A percentile compares a stretch with the other conserved stretches of the same genome.
These are phyloP conservation scores for Cladosporium sp. DNA, from an alignment of 2,329 filamentous ascomycete species.

Conservation along the genomic window DNA sequence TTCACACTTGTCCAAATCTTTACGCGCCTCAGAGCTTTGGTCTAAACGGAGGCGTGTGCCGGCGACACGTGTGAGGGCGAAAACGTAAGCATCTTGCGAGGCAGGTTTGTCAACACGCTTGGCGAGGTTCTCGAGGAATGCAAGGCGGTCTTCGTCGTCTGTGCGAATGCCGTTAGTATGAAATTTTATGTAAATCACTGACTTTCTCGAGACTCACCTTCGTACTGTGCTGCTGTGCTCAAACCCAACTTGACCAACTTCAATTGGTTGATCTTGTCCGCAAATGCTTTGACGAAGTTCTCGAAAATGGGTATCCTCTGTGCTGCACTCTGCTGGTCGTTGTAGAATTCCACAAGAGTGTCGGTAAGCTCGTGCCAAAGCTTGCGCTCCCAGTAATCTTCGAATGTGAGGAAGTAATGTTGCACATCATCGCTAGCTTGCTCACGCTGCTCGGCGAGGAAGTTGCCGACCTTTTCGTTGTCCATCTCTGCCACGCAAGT, in stretches of 20 bases:
- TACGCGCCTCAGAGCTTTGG: slow-evolving; percentile 76
- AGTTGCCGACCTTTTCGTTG: slow-evolving; percentile 82
- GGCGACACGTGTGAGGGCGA: slow-evolving; percentile 85
- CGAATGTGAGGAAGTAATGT: slow-evolving; percentile 81
- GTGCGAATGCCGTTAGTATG: slow-evolving; percentile 1
- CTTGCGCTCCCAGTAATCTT: slow-evolving; percentile 97
- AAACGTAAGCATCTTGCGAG: slow-evolving; percentile 93
- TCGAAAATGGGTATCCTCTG: slow-evolving; percentile 90
- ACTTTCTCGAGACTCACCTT: slow-evolving; percentile 49
- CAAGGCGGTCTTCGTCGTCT: slow-evolving; percentile 84
- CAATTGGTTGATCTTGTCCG: slow-evolving; percentile 97
- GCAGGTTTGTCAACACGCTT: slow-evolving; percentile 87
- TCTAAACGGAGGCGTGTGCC: slow-evolving; percentile 77
- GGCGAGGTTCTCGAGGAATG: slow-evolving; percentile 77
- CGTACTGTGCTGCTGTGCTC: slow-evolving; percentile 79
- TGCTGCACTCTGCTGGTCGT: slow-evolving; percentile 70
- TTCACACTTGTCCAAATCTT: slow-evolving; percentile 83
- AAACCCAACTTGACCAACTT: slow-evolving; percentile 91
- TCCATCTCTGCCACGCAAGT: slow-evolving; percentile 57
- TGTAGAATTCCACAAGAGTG: slow-evolving; percentile 82
- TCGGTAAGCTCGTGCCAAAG: slow-evolving; percentile 99
- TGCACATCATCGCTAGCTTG: slow-evolving; percentile 83
- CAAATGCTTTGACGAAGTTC: slow-evolving; percentile 91
- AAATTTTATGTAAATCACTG: neutral
- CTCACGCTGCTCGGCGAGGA: slow-evolving; percentile 86